Conservation (phyloP, 2,329 filamentous ascomycete species). For the Penicillium sp. region DNA sequence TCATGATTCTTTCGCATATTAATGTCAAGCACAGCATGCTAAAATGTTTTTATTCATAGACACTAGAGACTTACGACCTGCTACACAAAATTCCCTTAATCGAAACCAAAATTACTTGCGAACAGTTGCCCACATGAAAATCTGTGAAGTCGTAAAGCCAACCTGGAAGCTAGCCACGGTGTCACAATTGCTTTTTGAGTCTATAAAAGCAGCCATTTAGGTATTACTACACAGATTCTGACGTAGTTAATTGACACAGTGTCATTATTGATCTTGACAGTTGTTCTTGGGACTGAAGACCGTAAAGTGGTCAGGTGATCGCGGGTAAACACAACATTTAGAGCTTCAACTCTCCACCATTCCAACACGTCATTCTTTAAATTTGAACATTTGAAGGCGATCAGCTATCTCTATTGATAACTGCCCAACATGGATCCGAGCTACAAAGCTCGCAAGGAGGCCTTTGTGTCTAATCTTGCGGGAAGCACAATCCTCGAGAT, state of each 20-base stretch:
- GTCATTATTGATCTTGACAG: conserved; percentile 10
- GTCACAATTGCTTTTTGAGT: background rate
- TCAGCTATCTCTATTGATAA: background rate
- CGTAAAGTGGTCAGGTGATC: conserved; percentile 6
- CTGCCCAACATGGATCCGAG: conserved; percentile 43
- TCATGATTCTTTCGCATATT: conserved; percentile 2
- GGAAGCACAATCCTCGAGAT: conserved; percentile 84
- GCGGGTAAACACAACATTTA: background rate
- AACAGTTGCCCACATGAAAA: background rate
- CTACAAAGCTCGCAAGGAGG: conserved; percentile 92
- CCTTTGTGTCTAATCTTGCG: conserved; percentile 87
- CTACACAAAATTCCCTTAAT: conserved; percentile 4
- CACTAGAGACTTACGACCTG: conserved; percentile 4
- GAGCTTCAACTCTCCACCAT: conserved; percentile 3
- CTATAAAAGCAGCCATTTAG: background rate
- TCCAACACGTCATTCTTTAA: conserved; percentile 2
- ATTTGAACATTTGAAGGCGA: background rate
- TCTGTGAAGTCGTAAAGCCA: background rate
- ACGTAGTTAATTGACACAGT: conserved; percentile 4
- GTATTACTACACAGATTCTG: background rate
- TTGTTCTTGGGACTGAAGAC: background rate
- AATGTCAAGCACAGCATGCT: background rate
- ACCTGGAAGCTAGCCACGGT: background rate
- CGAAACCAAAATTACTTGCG: background rate
- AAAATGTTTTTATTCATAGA: background rate